A percentile compares a stretch with the other conserved stretches of the same genome.
Evolutionary conservation across 2,329 filamentous ascomycete genomes (phyloP).

Genomic region (Lasiodiplodia sp.): DNA sequence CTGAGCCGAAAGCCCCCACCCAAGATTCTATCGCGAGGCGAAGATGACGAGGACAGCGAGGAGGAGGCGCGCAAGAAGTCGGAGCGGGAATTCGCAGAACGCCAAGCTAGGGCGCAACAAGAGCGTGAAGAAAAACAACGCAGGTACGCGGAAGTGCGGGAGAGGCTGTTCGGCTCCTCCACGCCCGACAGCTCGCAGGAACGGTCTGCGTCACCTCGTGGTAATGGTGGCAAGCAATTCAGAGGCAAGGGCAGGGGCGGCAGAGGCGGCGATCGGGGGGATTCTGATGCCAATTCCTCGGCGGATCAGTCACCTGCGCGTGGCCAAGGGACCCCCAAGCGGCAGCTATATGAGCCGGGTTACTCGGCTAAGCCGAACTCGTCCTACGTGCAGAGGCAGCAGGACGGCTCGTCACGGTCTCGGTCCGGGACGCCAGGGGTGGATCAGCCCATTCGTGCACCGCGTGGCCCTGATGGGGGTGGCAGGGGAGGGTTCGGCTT

Average conservation of each 20-base stretch:
- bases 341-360: slow-evolving; percentile 80
- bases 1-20: slow-evolving; percentile 80
- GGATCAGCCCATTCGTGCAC: slow-evolving; percentile 74
- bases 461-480: slow-evolving; percentile 78
- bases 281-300: slow-evolving; percentile 44
- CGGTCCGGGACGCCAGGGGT: slow-evolving; percentile 63
- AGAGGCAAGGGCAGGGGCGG: slow-evolving; percentile 47
- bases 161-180: slow-evolving; percentile 80
- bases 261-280: slow-evolving; percentile 43
- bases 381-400: slow-evolving; percentile 17
- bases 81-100: slow-evolving; percentile 75
- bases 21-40: slow-evolving; percentile 65
- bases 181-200: slow-evolving; percentile 44
- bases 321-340: slow-evolving; percentile 50
- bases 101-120: slow-evolving; percentile 76
- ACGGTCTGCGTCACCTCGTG: slow-evolving; percentile 37
- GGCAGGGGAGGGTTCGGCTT: slow-evolving; percentile 83
- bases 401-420: slow-evolving; percentile 55
- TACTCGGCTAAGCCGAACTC: slow-evolving; percentile 69
- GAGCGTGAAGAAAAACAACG: slow-evolving; percentile 90
- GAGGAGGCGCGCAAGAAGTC: slow-evolving; percentile 66
- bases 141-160: slow-evolving; percentile 86
- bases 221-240: slow-evolving; percentile 36
- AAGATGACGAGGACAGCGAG: slow-evolving; percentile 68
- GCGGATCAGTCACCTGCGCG: slow-evolving; percentile 46